These are phyloP conservation scores for Globisporangium okanoganense DNA, from an alignment of 352 stramenopile species.

Conservation along the genomic window DNA sequence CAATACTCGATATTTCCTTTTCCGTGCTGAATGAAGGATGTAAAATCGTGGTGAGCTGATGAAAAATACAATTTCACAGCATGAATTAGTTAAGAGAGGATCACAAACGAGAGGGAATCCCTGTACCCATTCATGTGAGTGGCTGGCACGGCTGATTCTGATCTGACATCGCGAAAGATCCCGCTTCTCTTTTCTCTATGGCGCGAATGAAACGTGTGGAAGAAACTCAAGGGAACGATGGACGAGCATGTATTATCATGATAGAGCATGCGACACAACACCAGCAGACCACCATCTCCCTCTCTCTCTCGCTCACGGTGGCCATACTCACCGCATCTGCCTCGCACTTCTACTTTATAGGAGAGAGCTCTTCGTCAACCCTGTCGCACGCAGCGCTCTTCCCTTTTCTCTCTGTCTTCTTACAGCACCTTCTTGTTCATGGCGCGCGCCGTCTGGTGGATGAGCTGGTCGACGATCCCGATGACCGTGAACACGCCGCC, in stretches of 20 bases:
- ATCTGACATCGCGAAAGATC: not conserved
- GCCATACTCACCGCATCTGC: not conserved
- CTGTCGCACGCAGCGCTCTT: not conserved
- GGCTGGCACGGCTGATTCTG: slow-evolving; percentile 2
- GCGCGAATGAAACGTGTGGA: not conserved
- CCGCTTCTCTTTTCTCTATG: not conserved
- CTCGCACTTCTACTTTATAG: not conserved
- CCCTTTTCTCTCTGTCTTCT: slow-evolving; percentile 6
- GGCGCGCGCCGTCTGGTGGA: slow-evolving; percentile 80
- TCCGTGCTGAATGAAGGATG: not conserved
- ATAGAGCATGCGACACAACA: not conserved
- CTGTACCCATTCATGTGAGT: slow-evolving; percentile 5
- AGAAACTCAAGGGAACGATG: not conserved
- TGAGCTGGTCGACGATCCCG: slow-evolving; percentile 90
- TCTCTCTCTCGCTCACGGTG: not conserved
- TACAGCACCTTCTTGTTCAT: slow-evolving; percentile 91
- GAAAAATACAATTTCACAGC: not conserved
- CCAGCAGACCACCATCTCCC: not conserved
- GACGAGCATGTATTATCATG: not conserved
- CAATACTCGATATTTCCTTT: not conserved
- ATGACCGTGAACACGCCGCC: slow-evolving; percentile 95
- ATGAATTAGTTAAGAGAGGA: not conserved
- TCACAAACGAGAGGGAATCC: not conserved
- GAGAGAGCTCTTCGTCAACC: not conserved
- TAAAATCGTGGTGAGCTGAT: not conserved